Percentiles rank a stretch among this genome's conserved stretches.
phyloP scores from a whole-genome alignment of 176 grass and related monocot species.

The Chloris gayana region DNA sequence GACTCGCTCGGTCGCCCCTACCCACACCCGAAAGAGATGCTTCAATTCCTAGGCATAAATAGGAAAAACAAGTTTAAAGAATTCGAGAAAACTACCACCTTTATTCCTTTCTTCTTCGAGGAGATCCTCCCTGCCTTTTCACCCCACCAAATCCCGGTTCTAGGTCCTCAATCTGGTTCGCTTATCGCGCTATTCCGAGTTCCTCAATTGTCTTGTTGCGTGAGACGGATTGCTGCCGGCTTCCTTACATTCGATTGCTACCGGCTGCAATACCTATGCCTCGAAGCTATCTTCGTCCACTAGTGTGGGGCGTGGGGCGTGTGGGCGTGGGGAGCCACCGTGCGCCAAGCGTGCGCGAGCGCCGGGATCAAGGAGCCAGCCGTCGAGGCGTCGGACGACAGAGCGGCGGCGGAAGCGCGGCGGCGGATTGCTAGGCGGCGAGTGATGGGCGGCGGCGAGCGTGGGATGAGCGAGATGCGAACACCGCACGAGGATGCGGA shows the following conservation, averaged over 20 bases:
- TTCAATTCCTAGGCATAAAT: slow-evolving; percentile 55
- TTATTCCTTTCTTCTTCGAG: background rate
- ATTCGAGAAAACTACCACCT: slow-evolving; percentile 31
- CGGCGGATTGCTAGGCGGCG: no score
- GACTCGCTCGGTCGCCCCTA: slow-evolving; percentile 29
- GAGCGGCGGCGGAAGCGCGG: no score
- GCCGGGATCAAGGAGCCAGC: no score
- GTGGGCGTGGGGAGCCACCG: no score
- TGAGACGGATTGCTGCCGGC: background rate
- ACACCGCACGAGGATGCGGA: no score
- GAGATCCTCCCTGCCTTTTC: background rate
- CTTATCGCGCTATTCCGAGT: slow-evolving; percentile 14
- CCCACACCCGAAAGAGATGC: slow-evolving; percentile 61
- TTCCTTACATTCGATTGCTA: slow-evolving; percentile 12
- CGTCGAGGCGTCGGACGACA: no score
- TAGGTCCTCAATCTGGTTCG: slow-evolving; percentile 49
- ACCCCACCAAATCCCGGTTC: slow-evolving; percentile 45
- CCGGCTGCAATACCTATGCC: no score
- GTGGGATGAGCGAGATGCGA: no score
- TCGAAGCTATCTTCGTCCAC: no score
- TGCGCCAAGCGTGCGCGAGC: no score
- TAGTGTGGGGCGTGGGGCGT: no score
- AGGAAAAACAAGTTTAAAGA: slow-evolving; percentile 15
- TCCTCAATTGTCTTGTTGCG: slow-evolving; percentile 28
- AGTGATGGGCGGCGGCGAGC: no score